A percentile compares a stretch with the other conserved stretches of the same genome.
Conservation (phyloP, 352 stramenopile species). For the Blastocystis sp. region DNA sequence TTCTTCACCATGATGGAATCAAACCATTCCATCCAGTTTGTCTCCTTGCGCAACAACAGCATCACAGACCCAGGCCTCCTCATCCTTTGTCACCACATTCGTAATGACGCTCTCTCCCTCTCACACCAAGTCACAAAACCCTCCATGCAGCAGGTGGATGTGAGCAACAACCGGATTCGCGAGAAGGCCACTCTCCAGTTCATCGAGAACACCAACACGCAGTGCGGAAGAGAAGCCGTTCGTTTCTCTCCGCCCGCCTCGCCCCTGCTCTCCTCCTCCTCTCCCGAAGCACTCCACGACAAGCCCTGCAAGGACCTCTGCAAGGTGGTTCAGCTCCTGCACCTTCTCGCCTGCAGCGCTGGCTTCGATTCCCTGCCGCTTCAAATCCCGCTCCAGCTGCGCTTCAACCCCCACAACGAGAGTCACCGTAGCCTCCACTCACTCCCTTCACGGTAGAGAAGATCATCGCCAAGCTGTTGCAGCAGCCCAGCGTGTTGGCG, state of each 20-base stretch:
- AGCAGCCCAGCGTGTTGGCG: slow-evolving; percentile 9
- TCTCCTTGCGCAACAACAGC: slow-evolving; percentile 56
- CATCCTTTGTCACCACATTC: neutral
- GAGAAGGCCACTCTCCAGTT: neutral
- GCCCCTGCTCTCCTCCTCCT: neutral
- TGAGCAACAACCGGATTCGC: slow-evolving; percentile 29
- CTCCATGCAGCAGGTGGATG: slow-evolving; percentile 2
- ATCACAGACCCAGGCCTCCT: slow-evolving; percentile 40
- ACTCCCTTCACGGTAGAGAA: neutral
- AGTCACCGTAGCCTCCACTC: neutral
- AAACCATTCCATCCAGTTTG: neutral
- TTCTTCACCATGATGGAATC: slow-evolving; percentile 26
- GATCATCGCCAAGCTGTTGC: slow-evolving; percentile 26
- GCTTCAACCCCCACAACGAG: neutral
- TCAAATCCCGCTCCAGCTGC: slow-evolving; percentile 16
- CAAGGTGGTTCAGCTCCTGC: slow-evolving; percentile 17
- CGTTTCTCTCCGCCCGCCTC: neutral
- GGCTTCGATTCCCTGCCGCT: neutral
- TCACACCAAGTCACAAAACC: neutral
- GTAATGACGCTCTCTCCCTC: neutral
- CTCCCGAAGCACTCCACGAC: neutral
- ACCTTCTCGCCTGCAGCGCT: neutral
- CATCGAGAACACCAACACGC: neutral
- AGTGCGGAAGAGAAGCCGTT: neutral
- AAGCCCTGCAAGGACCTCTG: slow-evolving; percentile 31